Evolutionary conservation across 2,329 filamentous ascomycete genomes (phyloP).

Genomic region (Aureobasidium sp.): DNA sequence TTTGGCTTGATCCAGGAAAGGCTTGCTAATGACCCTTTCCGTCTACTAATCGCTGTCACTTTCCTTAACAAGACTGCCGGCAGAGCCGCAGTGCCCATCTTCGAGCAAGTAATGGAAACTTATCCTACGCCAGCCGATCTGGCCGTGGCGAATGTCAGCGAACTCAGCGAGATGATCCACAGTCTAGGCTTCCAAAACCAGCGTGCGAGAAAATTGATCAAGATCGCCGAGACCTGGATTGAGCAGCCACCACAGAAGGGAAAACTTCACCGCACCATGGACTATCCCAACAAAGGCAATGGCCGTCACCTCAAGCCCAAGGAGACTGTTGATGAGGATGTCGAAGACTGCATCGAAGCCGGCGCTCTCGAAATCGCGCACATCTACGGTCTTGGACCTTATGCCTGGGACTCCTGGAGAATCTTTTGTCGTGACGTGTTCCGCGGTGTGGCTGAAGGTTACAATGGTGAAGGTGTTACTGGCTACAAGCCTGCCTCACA

Average conservation of each 20-base stretch:
- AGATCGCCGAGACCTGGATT: slow-evolving; percentile 64
- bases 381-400: slow-evolving; percentile 67
- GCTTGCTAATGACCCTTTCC: slow-evolving; percentile 67
- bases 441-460: slow-evolving; percentile 57
- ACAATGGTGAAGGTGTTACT: slow-evolving; percentile 52
- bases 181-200: slow-evolving; percentile 65
- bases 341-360: slow-evolving; percentile 32
- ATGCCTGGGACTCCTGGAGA: slow-evolving; percentile 83
- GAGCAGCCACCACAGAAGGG: slow-evolving; percentile 53
- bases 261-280: slow-evolving; percentile 49
- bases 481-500: slow-evolving; percentile 24
- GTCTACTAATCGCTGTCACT: slow-evolving; percentile 71
- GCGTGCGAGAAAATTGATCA: slow-evolving; percentile 61
- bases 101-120: slow-evolving; percentile 58
- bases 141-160: slow-evolving; percentile 47
- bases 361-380: slow-evolving; percentile 79
- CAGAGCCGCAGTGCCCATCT: slow-evolving; percentile 65
- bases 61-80: slow-evolving; percentile 80
- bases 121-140: slow-evolving; percentile 64
- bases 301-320: slow-evolving; percentile 42
- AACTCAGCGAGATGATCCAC: slow-evolving; percentile 57
- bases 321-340: slow-evolving; percentile 44
- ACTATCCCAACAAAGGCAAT: slow-evolving; percentile 48
- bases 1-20: slow-evolving; percentile 85
- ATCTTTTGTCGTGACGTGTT: slow-evolving; percentile 84